Evolutionary conservation across 345 rosid genomes (phyloP).

Genomic region (Hibiscus mutabilis): DNA sequence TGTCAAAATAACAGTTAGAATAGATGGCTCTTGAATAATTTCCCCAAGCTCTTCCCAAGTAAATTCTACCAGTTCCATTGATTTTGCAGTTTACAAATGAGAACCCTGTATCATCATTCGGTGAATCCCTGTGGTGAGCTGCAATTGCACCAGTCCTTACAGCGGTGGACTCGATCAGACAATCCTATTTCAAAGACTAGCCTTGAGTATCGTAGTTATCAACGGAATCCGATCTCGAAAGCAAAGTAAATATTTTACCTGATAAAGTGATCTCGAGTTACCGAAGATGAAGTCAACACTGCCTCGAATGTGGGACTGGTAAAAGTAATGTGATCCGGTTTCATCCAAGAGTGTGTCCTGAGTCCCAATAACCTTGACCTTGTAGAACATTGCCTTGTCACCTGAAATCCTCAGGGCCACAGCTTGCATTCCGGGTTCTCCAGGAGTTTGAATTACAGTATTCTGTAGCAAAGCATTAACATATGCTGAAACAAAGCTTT

Average conservation of each 20-base stretch:
- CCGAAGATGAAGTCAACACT: conserved; percentile 83
- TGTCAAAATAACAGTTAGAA: conserved; percentile 55
- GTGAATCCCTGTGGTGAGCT: conserved; percentile 68
- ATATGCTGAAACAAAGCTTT: no score
- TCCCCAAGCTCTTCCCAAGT: conserved; percentile 93
- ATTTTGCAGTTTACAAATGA: conserved; percentile 69
- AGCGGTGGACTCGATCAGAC: conserved; percentile 60
- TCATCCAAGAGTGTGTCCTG: conserved; percentile 94
- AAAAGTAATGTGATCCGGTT: conserved; percentile 68
- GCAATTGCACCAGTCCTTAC: conserved; percentile 59
- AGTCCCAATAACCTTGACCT: conserved; percentile 55
- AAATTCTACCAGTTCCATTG: conserved; percentile 64
- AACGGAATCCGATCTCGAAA: background rate
- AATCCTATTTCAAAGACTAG: conserved; percentile 36
- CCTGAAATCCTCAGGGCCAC: conserved; percentile 68
- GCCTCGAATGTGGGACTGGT: conserved; percentile 63
- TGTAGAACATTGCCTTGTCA: conserved; percentile 74
- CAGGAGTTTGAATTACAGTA: conserved; percentile 57
- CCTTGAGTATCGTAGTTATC: background rate
- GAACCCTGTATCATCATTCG: conserved; percentile 64
- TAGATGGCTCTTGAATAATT: conserved; percentile 65
- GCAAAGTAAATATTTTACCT: conserved; percentile 26
- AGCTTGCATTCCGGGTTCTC: conserved; percentile 69
- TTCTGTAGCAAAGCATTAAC: conserved; percentile 41
- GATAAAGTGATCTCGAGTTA: conserved; percentile 59